phyloP scores from a whole-genome alignment of 352 stramenopile species.

The Pythium insidiosum region DNA sequence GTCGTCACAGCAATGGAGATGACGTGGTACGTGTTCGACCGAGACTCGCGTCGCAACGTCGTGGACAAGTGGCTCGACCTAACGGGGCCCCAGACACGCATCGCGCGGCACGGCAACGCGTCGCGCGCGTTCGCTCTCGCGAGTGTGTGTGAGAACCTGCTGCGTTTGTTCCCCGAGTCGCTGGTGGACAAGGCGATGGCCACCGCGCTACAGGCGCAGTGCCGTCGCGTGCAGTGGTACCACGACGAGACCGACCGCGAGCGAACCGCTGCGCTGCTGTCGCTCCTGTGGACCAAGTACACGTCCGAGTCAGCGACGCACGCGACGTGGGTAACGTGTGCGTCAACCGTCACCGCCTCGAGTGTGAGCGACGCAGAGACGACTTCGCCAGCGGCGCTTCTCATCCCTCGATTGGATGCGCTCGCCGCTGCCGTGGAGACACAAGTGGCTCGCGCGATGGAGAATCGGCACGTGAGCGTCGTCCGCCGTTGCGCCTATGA shows the following conservation, averaged over 20 bases:
- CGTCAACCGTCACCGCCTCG: neutral
- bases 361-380: slow-evolving; percentile 9
- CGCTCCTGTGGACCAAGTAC: slow-evolving; percentile 43
- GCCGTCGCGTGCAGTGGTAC: slow-evolving; percentile 31
- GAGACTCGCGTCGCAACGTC: slow-evolving; percentile 31
- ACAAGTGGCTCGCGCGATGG: no score
- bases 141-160: neutral
- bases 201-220: slow-evolving; percentile 25
- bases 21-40: slow-evolving; percentile 56
- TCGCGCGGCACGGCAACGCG: slow-evolving; percentile 1
- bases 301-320: slow-evolving; percentile 20
- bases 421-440: no score
- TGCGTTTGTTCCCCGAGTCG: neutral
- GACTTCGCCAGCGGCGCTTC: neutral
- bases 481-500: slow-evolving; percentile 42
- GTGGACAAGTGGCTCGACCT: slow-evolving; percentile 68
- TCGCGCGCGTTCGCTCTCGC: slow-evolving; percentile 3
- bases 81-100: slow-evolving; percentile 19
- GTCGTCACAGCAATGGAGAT: slow-evolving; percentile 42
- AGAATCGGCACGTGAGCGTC: slow-evolving; percentile 21
- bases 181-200: slow-evolving; percentile 18
- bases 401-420: neutral
- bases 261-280: slow-evolving; percentile 9
- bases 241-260: slow-evolving; percentile 20
- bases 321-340: slow-evolving; percentile 45